Conservation (phyloP, 202 grass and related monocot species). For the Eragrostis tef region DNA sequence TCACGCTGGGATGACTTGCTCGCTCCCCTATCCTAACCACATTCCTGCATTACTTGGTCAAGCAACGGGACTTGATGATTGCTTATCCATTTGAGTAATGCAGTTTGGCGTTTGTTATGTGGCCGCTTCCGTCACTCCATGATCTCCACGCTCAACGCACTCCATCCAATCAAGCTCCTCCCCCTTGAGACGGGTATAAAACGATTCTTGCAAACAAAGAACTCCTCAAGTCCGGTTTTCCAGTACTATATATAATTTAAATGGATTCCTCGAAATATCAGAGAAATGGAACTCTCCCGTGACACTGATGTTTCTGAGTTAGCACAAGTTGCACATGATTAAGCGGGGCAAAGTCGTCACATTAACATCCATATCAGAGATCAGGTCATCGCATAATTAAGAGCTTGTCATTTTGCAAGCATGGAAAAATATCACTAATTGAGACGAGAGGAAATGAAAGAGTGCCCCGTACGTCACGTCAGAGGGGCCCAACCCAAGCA, state of each 20-base stretch:
- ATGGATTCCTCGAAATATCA: not conserved
- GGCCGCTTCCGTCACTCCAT: conserved; percentile 25
- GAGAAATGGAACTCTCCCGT: not conserved
- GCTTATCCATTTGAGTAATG: conserved; percentile 44
- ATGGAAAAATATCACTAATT: not conserved
- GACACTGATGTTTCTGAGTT: conserved; percentile 24
- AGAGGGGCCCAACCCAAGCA: not conserved
- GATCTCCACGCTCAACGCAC: not conserved
- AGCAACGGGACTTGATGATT: conserved; percentile 44
- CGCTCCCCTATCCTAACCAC: conserved; percentile 34
- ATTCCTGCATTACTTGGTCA: conserved; percentile 46
- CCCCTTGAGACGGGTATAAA: not conserved
- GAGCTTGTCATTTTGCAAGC: conserved; percentile 42
- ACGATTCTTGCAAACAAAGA: conserved; percentile 36
- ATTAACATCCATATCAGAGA: not conserved
- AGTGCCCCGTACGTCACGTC: conserved; percentile 60
- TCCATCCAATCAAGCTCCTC: not conserved
- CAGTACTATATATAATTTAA: not conserved
- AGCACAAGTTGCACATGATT: conserved; percentile 7
- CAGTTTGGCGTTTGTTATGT: conserved; percentile 33
- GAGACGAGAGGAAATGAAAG: not conserved
- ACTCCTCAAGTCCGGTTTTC: conserved; percentile 20
- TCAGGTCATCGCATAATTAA: conserved; percentile 17
- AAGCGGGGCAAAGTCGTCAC: not conserved
- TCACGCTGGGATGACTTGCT: conserved; percentile 35